Percentiles rank a stretch among this genome's conserved stretches.
Conservation (phyloP, 129 eudicot species). For the Escallonia herrerae region DNA sequence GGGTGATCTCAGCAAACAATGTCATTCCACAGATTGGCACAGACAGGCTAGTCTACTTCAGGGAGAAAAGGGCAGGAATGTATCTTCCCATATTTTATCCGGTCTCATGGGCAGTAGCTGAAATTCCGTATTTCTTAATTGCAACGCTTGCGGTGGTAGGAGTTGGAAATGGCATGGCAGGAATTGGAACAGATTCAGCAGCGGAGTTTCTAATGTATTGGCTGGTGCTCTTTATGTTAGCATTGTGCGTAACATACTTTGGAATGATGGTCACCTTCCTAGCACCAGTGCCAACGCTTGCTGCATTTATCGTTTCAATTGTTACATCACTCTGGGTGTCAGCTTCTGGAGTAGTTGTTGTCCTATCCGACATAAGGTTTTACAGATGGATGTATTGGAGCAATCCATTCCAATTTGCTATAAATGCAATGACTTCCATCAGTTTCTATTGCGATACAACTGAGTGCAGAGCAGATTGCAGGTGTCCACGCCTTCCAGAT, state of each 20-base stretch:
- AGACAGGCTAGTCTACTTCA: slow-evolving; percentile 16
- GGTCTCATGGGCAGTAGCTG: slow-evolving; percentile 17
- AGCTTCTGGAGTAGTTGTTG: slow-evolving; percentile 21
- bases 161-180: slow-evolving; percentile 14
- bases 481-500: slow-evolving; percentile 15
- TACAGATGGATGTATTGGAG: slow-evolving; percentile 13
- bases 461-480: slow-evolving; percentile 8
- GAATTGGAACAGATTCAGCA: slow-evolving; percentile 14
- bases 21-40: slow-evolving; percentile 20
- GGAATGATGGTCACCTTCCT: slow-evolving; percentile 16
- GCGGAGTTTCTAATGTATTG: slow-evolving; percentile 11
- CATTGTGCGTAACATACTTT: slow-evolving; percentile 18
- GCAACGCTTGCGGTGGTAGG: slow-evolving; percentile 17
- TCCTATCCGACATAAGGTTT: slow-evolving; percentile 14
- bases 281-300: slow-evolving; percentile 17
- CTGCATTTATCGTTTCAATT: slow-evolving; percentile 18
- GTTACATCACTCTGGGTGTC: slow-evolving; percentile 22
- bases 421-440: slow-evolving; percentile 19
- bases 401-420: slow-evolving; percentile 15
- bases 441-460: slow-evolving; percentile 16
- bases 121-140: slow-evolving; percentile 16
- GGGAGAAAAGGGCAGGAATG: slow-evolving; percentile 20
- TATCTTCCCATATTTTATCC: slow-evolving; percentile 20
- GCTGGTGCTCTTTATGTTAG: slow-evolving; percentile 11
- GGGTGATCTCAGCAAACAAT: slow-evolving; percentile 18